Conservation (phyloP, 1,284 basidiomycete genomes). For the Sanghuangporus sanghuang region DNA sequence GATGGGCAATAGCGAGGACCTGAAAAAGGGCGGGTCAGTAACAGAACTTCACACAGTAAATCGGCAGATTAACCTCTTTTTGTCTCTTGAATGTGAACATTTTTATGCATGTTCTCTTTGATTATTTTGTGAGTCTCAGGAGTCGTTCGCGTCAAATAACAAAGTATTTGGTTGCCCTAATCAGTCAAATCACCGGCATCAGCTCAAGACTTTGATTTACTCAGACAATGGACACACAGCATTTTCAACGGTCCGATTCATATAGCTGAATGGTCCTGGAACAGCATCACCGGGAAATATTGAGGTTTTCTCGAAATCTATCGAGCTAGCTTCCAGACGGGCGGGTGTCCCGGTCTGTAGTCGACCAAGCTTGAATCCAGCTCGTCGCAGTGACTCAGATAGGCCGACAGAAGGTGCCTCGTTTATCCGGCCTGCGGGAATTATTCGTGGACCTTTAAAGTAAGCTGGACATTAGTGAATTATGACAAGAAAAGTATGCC, state of each 20-base stretch:
- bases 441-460: slow-evolving; percentile 59
- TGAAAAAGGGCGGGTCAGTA: slow-evolving; percentile 23
- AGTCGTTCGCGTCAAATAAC: slow-evolving; percentile 74
- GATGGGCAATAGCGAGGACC: slow-evolving; percentile 91
- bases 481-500: neutral
- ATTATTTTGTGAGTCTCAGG: slow-evolving; percentile 69
- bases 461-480: neutral
- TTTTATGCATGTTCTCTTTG: slow-evolving; percentile 66
- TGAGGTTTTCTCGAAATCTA: slow-evolving; percentile 58
- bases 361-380: slow-evolving; percentile 78
- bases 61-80: slow-evolving; percentile 54
- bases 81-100: slow-evolving; percentile 83
- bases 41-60: neutral
- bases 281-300: slow-evolving; percentile 56
- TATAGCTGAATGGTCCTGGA: slow-evolving; percentile 57
- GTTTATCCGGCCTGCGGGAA: slow-evolving; percentile 79
- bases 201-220: neutral
- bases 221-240: slow-evolving; percentile 32
- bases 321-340: slow-evolving; percentile 63
- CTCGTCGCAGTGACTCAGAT: slow-evolving; percentile 66
- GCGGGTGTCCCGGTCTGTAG: slow-evolving; percentile 91
- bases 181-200: neutral
- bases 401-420: slow-evolving; percentile 72
- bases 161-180: slow-evolving; percentile 67
- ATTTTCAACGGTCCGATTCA: slow-evolving; percentile 38